Base-by-base conservation (phyloP, 176 grass and related monocot species). In the Leersia perrieri region DNA sequence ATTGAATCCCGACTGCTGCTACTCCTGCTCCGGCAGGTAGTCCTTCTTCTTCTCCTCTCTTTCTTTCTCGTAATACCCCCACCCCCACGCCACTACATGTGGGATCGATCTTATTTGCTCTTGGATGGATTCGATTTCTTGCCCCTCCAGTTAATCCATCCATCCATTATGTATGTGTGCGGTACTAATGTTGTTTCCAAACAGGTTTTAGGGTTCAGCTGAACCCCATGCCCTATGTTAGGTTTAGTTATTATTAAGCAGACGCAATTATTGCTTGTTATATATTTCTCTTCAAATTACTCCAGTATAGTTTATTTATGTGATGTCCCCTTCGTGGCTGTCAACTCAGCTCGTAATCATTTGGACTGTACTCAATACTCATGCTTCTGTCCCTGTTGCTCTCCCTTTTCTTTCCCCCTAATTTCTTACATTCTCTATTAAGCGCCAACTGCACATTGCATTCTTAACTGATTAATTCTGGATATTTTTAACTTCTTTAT, bases 251-350 rank as follows among this genome's bases (percentile, higher is more conserved):
- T 16, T 47, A 34, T 33, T 57, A 5, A 57, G 53, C 9, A 9
- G 2, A 25, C 36, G 1, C 36, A 57, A 58, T 29, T 57, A 28
- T 29, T 38, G 23, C 55, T 49, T 26, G 26, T 71, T 68, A n/a
- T n/a, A n/a, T n/a, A n/a, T 47, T 13, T 18, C 18, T 76, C 33
- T 72, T 35, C 61, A 66, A 42, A 55, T n/a, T 69, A n/a, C n/a
- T n/a, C n/a, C n/a, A n/a, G n/a, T n/a, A 16, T 25, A 47, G 12
- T 68, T 53, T 7, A 70, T n/a, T n/a, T n/a, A n/a, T n/a, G n/a
- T n/a, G n/a, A n/a, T 69, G 72, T 39, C 85, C 55, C 25, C 81
- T 18, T 53, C 30, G 30, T 22, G 53, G 63, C 70, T 73, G 72
- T 77, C 12, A 63, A 72, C 26, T 63, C 55, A 71, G 32, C 44